Evolutionary conservation across 2,329 filamentous ascomycete species (phyloP).

Genomic region (Neofusicoccum ribis): DNA sequence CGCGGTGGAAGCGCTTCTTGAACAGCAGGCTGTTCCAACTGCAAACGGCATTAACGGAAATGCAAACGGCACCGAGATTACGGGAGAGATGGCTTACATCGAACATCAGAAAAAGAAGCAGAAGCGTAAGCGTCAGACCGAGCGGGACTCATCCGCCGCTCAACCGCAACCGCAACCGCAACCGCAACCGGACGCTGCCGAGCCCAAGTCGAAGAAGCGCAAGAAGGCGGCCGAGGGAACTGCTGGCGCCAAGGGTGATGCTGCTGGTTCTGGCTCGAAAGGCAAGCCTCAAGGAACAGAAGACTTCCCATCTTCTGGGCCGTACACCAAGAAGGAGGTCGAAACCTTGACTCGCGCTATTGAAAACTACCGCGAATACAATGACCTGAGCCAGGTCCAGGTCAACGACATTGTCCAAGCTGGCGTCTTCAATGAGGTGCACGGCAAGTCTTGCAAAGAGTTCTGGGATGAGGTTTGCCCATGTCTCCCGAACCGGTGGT

Average conservation of each 20-base stretch:
- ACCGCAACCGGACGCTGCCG: neutral
- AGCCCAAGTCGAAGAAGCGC: conserved; percentile 8
- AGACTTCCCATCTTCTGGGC: conserved; percentile 19
- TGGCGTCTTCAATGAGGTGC: conserved; percentile 14
- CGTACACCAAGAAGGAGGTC: conserved; percentile 24
- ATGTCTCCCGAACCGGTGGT: conserved; percentile 35
- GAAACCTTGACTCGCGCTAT: conserved; percentile 24
- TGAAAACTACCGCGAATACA: conserved; percentile 25
- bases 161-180: neutral
- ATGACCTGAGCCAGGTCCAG: conserved; percentile 22
- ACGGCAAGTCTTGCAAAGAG: conserved; percentile 19
- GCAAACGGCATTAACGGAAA: neutral
- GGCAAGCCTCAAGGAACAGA: neutral
- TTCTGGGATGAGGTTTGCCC: conserved; percentile 36
- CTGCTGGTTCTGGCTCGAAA: neutral
- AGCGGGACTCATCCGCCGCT: neutral
- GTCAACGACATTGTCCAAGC: conserved; percentile 27
- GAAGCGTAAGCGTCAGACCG: conserved; percentile 11
- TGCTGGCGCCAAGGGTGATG: neutral
- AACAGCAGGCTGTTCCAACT: neutral
- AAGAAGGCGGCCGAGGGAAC: conserved; percentile 2
- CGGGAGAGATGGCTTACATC: conserved; percentile 6
- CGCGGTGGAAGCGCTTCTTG: neutral
- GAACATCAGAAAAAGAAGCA: conserved; percentile 17
- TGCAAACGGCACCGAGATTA: neutral